Base-by-base conservation (phyloP, 805 yeast genomes). In the Starmerella apis region DNA sequence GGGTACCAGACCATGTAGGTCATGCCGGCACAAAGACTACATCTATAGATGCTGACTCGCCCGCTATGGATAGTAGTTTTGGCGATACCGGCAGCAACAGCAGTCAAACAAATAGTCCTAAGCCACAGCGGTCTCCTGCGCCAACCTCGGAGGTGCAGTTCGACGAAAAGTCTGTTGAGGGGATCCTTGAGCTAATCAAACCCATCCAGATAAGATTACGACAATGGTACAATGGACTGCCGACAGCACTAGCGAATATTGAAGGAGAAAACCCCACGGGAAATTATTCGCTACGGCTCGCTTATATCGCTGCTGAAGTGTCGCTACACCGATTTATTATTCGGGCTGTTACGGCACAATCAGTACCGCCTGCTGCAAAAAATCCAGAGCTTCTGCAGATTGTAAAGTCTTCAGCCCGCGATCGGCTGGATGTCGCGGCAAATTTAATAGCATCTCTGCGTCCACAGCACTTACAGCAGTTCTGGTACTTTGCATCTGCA, bases 271-370 rank as follows among this genome's bases (percentile, higher is more conserved):
- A 50, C 22, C 56, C 60, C 13, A 52, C 81, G 79, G 84, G 73
- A 49, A 82, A 81, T 59, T 75, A 88, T 14, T 81, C 82, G 62
- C 68, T 88, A 46, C 94, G 87, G 50, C 66, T 88, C 43, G 83
- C 94, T 1, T 88, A 88, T 64, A 84, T 87, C 67, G 90, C 94
- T 0, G 83, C 94, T 0, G 97, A 88, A 62, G 77, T 88, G 33
- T 83, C 92, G 0, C 69, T 88, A 22, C 96, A 88, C 64, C 69
- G 96, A n/a, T 57, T 65, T 25, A 67, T 68, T 20, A 64, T 67
- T 31, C 51, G 65, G 11, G 56, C 50, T 16, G 24, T 54, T 19
- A 38, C 53, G 46, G 48, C 57, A 58, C 43, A 37, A 18, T 7
- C 72, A 72, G 28, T 43, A 13, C 19, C 61, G 56, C 24, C 41